These are phyloP conservation scores for Mrakia blollopis DNA, from an alignment of 768 basidiomycete species.

Conservation along the genomic window DNA sequence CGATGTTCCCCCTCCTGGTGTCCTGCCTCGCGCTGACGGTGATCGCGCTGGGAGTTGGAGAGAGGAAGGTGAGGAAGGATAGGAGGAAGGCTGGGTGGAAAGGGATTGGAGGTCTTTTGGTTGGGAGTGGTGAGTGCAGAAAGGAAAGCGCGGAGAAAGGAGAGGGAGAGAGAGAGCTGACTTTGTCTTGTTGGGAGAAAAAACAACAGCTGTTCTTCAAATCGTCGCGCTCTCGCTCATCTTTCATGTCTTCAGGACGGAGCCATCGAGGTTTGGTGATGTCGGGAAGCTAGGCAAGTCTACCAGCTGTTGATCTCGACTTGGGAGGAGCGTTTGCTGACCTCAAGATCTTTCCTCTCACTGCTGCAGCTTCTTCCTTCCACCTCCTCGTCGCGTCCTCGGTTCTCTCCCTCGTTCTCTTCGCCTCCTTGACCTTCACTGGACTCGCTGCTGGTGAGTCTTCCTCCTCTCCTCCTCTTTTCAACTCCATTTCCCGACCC, in stretches of 20 bases:
- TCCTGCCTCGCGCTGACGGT: constrained; percentile 23
- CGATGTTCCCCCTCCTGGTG: constrained; percentile 34
- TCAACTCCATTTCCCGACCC: no score
- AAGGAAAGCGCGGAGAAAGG: constrained; percentile 59
- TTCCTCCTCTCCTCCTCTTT: no score
- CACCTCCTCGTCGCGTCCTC: constrained; percentile 16
- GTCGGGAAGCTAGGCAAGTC: background rate
- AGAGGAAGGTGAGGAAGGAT: constrained; percentile 18
- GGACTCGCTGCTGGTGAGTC: constrained; percentile 21
- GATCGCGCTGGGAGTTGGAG: constrained; percentile 13
- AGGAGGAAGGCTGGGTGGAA: constrained; percentile 22
- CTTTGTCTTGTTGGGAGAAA: background rate
- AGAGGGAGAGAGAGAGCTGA: background rate
- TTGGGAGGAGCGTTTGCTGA: background rate
- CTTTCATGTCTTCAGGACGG: constrained; percentile 15
- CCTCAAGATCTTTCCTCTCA: background rate
- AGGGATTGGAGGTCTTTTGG: constrained; percentile 34
- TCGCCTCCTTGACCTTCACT: constrained; percentile 20
- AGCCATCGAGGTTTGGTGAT: background rate
- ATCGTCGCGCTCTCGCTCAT: constrained; percentile 5
- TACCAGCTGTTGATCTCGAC: no score
- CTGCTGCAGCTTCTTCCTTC: constrained; percentile 4
- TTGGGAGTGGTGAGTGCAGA: constrained; percentile 3
- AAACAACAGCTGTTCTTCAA: background rate
- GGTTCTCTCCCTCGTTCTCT: constrained; percentile 17